A percentile compares a stretch with the other conserved stretches of the same genome.
Conservation (phyloP, 176 grass and related monocot genomes). For the Eragrostis nindensis region DNA sequence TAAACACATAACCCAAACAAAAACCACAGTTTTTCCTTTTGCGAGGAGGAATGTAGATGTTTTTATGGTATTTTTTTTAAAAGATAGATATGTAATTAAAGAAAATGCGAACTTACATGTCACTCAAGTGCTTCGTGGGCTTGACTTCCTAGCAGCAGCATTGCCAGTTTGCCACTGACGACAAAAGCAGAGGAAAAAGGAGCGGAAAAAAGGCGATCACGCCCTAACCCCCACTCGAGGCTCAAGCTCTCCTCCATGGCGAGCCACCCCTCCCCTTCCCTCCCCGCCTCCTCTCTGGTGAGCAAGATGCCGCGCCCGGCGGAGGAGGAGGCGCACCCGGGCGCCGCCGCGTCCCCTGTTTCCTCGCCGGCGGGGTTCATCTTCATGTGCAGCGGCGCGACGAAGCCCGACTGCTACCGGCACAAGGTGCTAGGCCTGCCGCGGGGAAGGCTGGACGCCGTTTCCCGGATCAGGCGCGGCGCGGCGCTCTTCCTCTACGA, state of each 20-base stretch:
- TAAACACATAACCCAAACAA: no score
- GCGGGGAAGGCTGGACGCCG: slow-evolving; percentile 47
- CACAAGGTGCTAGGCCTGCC: slow-evolving; percentile 71
- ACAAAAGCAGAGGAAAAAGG: no score
- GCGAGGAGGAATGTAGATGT: no score
- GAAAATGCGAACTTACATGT: no score
- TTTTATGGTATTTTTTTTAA: no score
- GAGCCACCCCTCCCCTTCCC: background rate
- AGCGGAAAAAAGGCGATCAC: no score
- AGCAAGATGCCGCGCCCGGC: slow-evolving; percentile 20
- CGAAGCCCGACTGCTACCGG: slow-evolving; percentile 77
- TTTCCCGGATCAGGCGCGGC: slow-evolving; percentile 68
- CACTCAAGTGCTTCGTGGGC: no score
- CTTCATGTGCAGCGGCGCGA: slow-evolving; percentile 75
- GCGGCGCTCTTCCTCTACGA: slow-evolving; percentile 88
- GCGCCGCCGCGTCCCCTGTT: background rate
- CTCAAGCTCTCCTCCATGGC: slow-evolving; percentile 23
- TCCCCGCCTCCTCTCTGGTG: background rate
- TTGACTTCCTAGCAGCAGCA: no score
- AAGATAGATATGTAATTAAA: no score
- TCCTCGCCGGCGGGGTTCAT: slow-evolving; percentile 64
- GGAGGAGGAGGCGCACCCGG: background rate
- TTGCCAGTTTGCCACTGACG: no score
- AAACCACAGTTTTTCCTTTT: no score
- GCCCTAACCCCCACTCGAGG: background rate